Base-by-base conservation (phyloP, 176 grass and related monocot species). In the Carex cristatella region DNA sequence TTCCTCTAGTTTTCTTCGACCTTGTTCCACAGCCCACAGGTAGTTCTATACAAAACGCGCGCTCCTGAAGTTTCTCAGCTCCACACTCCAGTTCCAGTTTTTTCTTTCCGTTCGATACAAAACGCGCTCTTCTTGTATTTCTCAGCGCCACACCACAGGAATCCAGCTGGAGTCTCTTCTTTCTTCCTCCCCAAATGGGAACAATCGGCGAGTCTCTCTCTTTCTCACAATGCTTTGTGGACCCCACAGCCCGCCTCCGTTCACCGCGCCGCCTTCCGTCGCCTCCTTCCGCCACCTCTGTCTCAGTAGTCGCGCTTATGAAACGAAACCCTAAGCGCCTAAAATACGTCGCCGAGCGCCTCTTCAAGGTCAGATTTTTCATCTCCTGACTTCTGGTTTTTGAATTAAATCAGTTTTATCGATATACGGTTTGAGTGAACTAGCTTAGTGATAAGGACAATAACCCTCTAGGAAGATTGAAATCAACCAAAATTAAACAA, bases 241-340 rank as follows among this genome's bases (percentile, higher is more conserved):
- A 15, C 3, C 61, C 60, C 4, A 72, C 62, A 1, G 10, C 11
- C 1, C 19, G 5, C 16, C 69, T 28, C 37, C 30, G 79, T 49
- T 33, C 63, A 16, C 40, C 19, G 37, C 83, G 18, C 11, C 87
- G 58, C 79, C 72, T 66, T 8, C 42, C 64, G 61, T 65, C 80
- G 73, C 66, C 84, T 79, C 85, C 9, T 38, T 76, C 85, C 56
- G 77, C 79, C 56, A 60, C 58, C 77, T 30, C 61, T 15, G 35
- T 44, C 74, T 32, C 83, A 69, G 30, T 89, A 44, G 85, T 88
- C 16, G 92, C 93, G 32, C 66, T 94, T 33, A 84, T 93, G 71
- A 98, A 94, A 90, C 87, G 91, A 74, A 98, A 90, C 91, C 92
- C 91, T 60, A 98, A 93, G 86, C 89, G 91, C 75, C 89, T 98